phyloP scores from a whole-genome alignment of 306 rosid species.

The Gillenia trifoliata region DNA sequence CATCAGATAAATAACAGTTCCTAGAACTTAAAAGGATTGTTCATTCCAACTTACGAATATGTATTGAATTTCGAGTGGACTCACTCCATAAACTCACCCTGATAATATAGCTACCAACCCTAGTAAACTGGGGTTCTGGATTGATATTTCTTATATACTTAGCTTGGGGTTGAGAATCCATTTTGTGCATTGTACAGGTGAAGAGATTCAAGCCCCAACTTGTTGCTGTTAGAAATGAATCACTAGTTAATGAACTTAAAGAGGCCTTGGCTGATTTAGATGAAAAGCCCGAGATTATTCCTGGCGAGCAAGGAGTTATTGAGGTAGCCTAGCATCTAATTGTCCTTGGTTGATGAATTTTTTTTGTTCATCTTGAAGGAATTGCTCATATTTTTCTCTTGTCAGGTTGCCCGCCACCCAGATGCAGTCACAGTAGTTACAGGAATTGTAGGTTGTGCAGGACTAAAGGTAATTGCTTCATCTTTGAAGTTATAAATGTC shows the following conservation, averaged over 20 bases:
- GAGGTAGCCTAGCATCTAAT: constrained; percentile 52
- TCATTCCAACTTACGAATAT: neutral
- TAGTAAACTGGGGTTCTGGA: constrained; percentile 2
- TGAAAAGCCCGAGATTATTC: constrained; percentile 86
- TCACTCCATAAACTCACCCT: neutral
- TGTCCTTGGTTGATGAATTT: constrained; percentile 14
- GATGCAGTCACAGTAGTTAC: constrained; percentile 91
- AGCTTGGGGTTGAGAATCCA: neutral
- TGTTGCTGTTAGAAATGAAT: constrained; percentile 85
- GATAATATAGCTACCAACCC: neutral
- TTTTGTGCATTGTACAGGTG: constrained; percentile 46
- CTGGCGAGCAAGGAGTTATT: constrained; percentile 93
- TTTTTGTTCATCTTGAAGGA: constrained; percentile 10
- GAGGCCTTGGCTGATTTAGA: constrained; percentile 84
- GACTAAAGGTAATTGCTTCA: constrained; percentile 63
- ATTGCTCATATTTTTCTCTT: constrained; percentile 19
- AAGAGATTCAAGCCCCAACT: constrained; percentile 85
- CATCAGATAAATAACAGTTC: constrained; percentile 1
- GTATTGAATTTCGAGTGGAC: neutral
- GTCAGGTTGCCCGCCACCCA: constrained; percentile 96
- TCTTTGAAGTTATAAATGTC: neutral
- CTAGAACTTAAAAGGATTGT: neutral
- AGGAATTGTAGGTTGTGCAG: constrained; percentile 99
- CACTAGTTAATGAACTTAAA: constrained; percentile 70
- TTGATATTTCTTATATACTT: neutral